Conservation (phyloP, 768 basidiomycete species). For the Stropharia rugosoannulata region DNA sequence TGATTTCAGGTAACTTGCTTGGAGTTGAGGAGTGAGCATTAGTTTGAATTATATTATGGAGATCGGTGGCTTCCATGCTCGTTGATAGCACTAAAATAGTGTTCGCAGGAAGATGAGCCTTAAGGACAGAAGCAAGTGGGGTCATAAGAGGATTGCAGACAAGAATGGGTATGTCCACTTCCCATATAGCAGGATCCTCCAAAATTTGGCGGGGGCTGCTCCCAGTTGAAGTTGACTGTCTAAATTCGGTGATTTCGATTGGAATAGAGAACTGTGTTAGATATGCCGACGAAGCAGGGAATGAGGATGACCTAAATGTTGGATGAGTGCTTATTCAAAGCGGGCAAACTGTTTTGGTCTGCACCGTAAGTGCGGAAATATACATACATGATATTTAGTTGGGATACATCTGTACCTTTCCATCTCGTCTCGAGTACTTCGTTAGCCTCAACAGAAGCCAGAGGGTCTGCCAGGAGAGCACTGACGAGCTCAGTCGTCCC, state of each 20-base stretch:
- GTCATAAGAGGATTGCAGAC: conserved; percentile 61
- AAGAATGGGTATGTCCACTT: conserved; percentile 64
- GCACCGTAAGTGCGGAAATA: conserved; percentile 19
- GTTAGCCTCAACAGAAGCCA: conserved; percentile 52
- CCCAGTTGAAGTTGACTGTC: conserved; percentile 13
- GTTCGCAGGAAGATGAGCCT: conserved; percentile 35
- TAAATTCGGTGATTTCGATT: conserved; percentile 46
- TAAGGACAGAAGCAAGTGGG: conserved; percentile 38
- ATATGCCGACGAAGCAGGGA: conserved; percentile 47
- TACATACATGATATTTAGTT: conserved; percentile 39
- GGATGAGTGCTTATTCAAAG: conserved; percentile 24
- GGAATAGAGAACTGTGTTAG: conserved; percentile 54
- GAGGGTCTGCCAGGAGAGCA: conserved; percentile 70
- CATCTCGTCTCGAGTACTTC: conserved; percentile 49
- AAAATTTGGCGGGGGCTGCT: conserved; percentile 14
- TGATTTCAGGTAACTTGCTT: conserved; percentile 19
- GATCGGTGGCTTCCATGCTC: conserved; percentile 8
- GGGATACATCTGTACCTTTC: conserved; percentile 26
- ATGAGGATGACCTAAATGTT: conserved; percentile 13
- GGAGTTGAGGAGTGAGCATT: neutral
- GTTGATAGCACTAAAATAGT: conserved; percentile 41
- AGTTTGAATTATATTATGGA: conserved; percentile 16
- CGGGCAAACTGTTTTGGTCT: conserved; percentile 14
- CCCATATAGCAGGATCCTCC: conserved; percentile 28
- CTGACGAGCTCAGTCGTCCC: conserved; percentile 59